These are phyloP conservation scores for Usnea hakonensis DNA, from an alignment of 495 filamentous ascomycete genomes.

Conservation along the genomic window DNA sequence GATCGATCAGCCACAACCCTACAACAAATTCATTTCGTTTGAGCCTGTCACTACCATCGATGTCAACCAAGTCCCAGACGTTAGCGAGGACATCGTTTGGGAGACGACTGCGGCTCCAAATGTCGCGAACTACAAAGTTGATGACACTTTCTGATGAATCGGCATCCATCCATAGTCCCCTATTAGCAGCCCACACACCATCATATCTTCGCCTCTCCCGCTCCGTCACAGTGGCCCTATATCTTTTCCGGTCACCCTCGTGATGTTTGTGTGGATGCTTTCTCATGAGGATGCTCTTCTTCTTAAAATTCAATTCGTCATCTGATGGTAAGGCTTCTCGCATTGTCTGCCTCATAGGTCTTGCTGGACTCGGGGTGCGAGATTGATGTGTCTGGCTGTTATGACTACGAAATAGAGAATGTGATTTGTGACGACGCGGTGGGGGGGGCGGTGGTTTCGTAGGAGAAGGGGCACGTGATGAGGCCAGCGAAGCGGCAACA, in stretches of 20 bases:
- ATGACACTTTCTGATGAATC: slow-evolving; percentile 49
- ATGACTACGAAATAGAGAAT: slow-evolving; percentile 35
- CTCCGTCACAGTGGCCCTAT: slow-evolving; percentile 68
- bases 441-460: slow-evolving; percentile 34
- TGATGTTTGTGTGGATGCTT: slow-evolving; percentile 78
- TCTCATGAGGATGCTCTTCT: slow-evolving; percentile 40
- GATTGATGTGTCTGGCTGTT: slow-evolving; percentile 32
- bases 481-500: slow-evolving; percentile 75
- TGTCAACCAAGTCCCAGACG: slow-evolving; percentile 81
- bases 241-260: slow-evolving; percentile 79
- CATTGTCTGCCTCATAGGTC: slow-evolving; percentile 63
- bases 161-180: slow-evolving; percentile 51
- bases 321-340: slow-evolving; percentile 53
- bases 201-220: slow-evolving; percentile 86
- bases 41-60: slow-evolving; percentile 50
- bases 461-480: slow-evolving; percentile 55
- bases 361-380: slow-evolving; percentile 49
- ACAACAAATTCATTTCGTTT: slow-evolving; percentile 83
- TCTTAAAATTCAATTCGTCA: slow-evolving; percentile 47
- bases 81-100: slow-evolving; percentile 60
- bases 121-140: slow-evolving; percentile 75
- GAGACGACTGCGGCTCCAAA: slow-evolving; percentile 75
- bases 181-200: slow-evolving; percentile 92
- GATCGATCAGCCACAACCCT: slow-evolving; percentile 92
- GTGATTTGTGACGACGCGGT: slow-evolving; percentile 42